Evolutionary conservation across 2,329 filamentous ascomycete species (phyloP), one percentile per base, ranked within the genome.

Genomic region (Neofusicoccum sp.): DNA sequence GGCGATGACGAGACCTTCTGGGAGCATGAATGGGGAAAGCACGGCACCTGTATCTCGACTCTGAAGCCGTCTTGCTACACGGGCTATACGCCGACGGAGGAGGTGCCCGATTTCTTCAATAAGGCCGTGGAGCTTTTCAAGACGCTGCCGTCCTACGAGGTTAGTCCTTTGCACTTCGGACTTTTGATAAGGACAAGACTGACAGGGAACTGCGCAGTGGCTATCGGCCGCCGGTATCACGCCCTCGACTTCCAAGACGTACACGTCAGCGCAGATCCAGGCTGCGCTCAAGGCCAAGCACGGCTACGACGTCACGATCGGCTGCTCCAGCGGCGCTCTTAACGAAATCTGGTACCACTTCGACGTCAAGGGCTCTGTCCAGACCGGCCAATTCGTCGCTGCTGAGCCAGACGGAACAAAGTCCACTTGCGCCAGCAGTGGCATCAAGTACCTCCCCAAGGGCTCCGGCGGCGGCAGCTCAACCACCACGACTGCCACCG

Each of bases 21-120:
- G 88, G 80, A 84, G 66, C 86, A 89, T 73, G 88, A 90, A 70
- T 90, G 86, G 83, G 80, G 81, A 71, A 89, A 89, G 72, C 87
- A 90, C 71, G 88, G 89, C 33, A 89, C 87, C 11, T 90, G 88
- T 75, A 85, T 90, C 68, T 86, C 84, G 69, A 90, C 88, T 0
- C 82, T 90, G 47, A 76, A 86, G 2, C 82, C 86, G 0, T 69
- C 75, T 20, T 90, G 88, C 79, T 90, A 90, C 75, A 76, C 77
- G 38, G 75, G 81, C 60, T 82, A 83, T 67, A 73, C 79, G 60
- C 73, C 82, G 0, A 83, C 82, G 9, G 80, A 88, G 63, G 89
- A 91, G 68, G 86, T 86, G 0, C 81, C 84, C 11, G 87, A 89
- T 70, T 91, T 84, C 75, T 90, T 91, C 75, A 78, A 87, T 67